A percentile compares a stretch with the other conserved stretches of the same genome.
Evolutionary conservation across 129 eudicot genomes (phyloP).

Genomic region (Erigeron canadensis): DNA sequence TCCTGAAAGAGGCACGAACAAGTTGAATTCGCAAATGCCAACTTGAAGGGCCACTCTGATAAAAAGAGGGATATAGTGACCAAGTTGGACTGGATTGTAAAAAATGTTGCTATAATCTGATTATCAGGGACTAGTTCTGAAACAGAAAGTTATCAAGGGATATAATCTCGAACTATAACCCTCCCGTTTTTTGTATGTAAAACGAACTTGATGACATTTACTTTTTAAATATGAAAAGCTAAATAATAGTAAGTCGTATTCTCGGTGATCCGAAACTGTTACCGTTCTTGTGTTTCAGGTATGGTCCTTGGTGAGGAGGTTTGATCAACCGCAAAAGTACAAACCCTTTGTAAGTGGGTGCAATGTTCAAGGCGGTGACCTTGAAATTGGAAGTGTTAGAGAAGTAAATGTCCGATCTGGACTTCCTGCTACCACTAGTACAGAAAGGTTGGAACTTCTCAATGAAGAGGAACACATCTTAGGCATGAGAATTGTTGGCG

Average conservation of each 20-base stretch:
- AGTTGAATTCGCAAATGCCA: neutral
- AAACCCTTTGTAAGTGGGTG: conserved; percentile 21
- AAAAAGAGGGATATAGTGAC: too few species aligned
- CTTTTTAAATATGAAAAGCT: neutral
- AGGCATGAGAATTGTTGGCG: conserved; percentile 21
- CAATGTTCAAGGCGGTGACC: conserved; percentile 16
- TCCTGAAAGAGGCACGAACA: too few species aligned
- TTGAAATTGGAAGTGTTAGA: conserved; percentile 21
- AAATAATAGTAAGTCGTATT: neutral
- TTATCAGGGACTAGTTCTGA: too few species aligned
- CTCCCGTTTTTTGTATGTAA: neutral
- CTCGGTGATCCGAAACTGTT: neutral
- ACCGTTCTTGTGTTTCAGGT: neutral
- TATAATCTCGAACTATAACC: too few species aligned
- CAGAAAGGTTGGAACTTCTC: conserved; percentile 18
- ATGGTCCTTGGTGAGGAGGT: conserved; percentile 22
- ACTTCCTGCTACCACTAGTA: conserved; percentile 22
- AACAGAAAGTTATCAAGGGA: too few species aligned
- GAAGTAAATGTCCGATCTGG: conserved; percentile 21
- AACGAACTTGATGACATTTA: neutral
- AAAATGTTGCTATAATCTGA: too few species aligned
- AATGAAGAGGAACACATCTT: conserved; percentile 17
- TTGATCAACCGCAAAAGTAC: conserved; percentile 19
- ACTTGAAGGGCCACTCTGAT: neutral
- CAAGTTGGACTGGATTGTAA: neutral